A percentile compares a stretch with the other conserved stretches of the same genome.
Evolutionary conservation across 192 early-diverging fungal genomes (phyloP).

Genomic region (Jimgerdemannia flammicorona): DNA sequence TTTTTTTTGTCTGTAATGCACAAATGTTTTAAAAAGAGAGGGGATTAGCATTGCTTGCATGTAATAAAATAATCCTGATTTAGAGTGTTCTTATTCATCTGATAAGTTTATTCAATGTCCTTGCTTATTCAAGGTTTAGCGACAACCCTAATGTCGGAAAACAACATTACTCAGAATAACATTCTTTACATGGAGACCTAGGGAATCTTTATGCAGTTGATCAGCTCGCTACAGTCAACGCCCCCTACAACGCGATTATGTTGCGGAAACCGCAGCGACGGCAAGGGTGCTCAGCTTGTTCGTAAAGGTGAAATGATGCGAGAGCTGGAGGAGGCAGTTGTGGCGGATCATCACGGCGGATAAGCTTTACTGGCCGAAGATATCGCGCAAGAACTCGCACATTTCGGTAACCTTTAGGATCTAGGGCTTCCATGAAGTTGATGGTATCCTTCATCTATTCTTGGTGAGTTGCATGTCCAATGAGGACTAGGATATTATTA

Average conservation of each 20-base stretch:
- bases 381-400: conserved; percentile 82
- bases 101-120: no score
- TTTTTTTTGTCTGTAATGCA: no score
- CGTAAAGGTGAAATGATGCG: conserved; percentile 93
- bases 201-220: conserved; percentile 89
- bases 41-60: no score
- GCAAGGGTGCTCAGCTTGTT: conserved; percentile 85
- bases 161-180: conserved; percentile 89
- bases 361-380: conserved; percentile 85
- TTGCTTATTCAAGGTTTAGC: conserved; percentile 37
- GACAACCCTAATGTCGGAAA: conserved; percentile 71
- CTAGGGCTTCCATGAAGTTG: no score
- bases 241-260: conserved; percentile 59
- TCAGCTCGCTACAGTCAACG: conserved; percentile 68
- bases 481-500: no score
- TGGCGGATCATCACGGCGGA: conserved; percentile 69
- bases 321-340: conserved; percentile 75
- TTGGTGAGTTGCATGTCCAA: no score
- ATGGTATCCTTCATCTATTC: no score
- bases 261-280: conserved; percentile 84
- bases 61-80: no score
- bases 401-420: conserved; percentile 89
- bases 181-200: conserved; percentile 96
- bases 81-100: no score
- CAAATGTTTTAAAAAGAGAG: no score